Evolutionary conservation across 768 basidiomycete genomes (phyloP).

Genomic region (Russula dissimulans): DNA sequence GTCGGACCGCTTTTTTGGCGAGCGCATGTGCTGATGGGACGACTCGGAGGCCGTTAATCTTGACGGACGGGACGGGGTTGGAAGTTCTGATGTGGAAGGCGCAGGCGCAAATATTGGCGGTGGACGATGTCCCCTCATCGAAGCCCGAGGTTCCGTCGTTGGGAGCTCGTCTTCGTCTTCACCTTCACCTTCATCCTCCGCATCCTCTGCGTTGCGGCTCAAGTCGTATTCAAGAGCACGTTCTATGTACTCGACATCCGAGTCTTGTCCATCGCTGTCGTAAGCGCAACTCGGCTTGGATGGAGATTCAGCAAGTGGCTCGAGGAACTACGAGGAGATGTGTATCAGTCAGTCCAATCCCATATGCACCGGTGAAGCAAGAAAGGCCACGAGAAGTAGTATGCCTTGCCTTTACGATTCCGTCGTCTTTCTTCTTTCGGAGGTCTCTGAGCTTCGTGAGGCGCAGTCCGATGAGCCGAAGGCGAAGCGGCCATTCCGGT

Average conservation of each 20-base stretch:
- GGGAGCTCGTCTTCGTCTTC: neutral
- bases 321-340: constrained; percentile 45
- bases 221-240: constrained; percentile 28
- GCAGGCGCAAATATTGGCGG: neutral
- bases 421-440: constrained; percentile 32
- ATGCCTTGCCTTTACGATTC: constrained; percentile 56
- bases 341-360: neutral
- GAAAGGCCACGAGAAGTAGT: no score
- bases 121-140: neutral
- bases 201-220: neutral
- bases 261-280: constrained; percentile 19
- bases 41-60: neutral
- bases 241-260: constrained; percentile 45
- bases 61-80: neutral
- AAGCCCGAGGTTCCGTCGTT: neutral
- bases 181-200: no score
- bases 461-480: constrained; percentile 82
- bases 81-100: neutral
- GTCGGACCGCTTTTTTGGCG: neutral
- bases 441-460: constrained; percentile 87
- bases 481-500: constrained; percentile 66
- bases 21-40: no score
- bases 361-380: neutral
- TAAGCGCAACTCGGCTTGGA: constrained; percentile 34
- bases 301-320: constrained; percentile 27